These are phyloP conservation scores for Ricinus communis DNA, from an alignment of 345 rosid genomes.

Conservation along the genomic window DNA sequence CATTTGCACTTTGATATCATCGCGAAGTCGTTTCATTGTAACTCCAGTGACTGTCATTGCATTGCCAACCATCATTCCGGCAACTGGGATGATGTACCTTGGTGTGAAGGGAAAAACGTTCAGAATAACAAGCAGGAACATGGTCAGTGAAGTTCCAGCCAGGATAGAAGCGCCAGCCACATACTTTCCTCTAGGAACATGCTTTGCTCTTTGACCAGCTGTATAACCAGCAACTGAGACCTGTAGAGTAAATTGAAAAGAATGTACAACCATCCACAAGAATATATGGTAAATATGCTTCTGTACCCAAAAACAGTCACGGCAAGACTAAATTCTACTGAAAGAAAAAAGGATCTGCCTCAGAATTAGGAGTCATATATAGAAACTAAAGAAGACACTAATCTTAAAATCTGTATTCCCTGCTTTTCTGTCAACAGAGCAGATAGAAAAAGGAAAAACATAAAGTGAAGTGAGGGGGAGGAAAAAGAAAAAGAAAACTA, in stretches of 20 bases:
- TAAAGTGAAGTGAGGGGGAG: neutral
- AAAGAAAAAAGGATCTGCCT: no score
- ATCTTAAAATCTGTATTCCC: no score
- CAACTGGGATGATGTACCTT: slow-evolving; percentile 75
- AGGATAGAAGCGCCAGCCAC: slow-evolving; percentile 75
- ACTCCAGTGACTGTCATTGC: slow-evolving; percentile 94
- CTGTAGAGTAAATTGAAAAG: slow-evolving; percentile 24
- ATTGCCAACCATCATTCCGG: slow-evolving; percentile 98
- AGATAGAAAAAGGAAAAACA: neutral
- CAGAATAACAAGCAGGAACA: slow-evolving; percentile 63
- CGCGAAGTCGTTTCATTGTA: slow-evolving; percentile 85
- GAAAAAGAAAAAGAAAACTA: neutral
- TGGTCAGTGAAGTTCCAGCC: slow-evolving; percentile 62
- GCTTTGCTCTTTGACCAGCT: slow-evolving; percentile 80
- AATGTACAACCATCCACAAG: no score
- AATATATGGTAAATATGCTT: neutral
- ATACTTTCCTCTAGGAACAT: slow-evolving; percentile 71
- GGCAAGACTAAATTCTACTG: no score
- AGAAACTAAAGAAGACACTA: no score
- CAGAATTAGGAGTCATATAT: no score
- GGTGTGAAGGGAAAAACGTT: slow-evolving; percentile 93
- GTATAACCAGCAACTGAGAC: slow-evolving; percentile 85
- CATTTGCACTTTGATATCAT: slow-evolving; percentile 73
- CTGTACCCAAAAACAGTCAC: no score
- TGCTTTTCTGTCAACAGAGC: no score